Evolutionary conservation across 345 rosid genomes (phyloP), one percentile per base, ranked within the genome.

Genomic region (Pugionium cornutum): DNA sequence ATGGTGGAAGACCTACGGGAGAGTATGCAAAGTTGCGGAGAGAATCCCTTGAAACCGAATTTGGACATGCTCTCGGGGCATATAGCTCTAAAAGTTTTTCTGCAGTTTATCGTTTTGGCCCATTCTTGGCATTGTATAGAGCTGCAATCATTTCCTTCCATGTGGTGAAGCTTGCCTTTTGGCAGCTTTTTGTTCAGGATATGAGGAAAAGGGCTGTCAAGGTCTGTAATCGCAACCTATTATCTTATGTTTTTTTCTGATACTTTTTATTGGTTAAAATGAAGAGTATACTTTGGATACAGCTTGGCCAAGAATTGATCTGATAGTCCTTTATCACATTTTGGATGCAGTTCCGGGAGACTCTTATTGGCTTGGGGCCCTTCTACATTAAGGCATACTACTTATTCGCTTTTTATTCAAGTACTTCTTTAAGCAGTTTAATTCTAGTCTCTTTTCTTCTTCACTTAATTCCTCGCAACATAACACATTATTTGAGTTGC

Each of bases 1-100:
- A 94, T 57, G 95, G 91, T 32, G 92, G 75, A 75, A 83, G 83
- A 74, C 95, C 96, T 27, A 85, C 96, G 6, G 82, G 80, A 7
- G 87, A 88, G 73, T 91, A 90, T 62, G 96, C 96, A 34, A 94
- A 86, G 74, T 67, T 81, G 82, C 84, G 97, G 79, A 90, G 86
- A 86, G 95, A 94, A 76, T 90, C 96, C n/a, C 84, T 94, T 45
- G 99, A 90, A 79, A 86, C 84, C 58, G 87, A 94, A 80, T 90
- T 90, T 73, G 89, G 91, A 46, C 80, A 75, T 42, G 84, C 84
- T 57, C 88, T 88, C 54, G 95, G 89, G 75, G 72, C 74, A 9
- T 73, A 82, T 70, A 81, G 86, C 76, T 82, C 96, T 55, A 82
- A 81, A 75, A 77, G 83, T 62, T 76, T 76, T 32, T 88, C 95